These are phyloP conservation scores for Darksidea phi DNA, from an alignment of 495 filamentous ascomycete genomes.

Conservation along the genomic window DNA sequence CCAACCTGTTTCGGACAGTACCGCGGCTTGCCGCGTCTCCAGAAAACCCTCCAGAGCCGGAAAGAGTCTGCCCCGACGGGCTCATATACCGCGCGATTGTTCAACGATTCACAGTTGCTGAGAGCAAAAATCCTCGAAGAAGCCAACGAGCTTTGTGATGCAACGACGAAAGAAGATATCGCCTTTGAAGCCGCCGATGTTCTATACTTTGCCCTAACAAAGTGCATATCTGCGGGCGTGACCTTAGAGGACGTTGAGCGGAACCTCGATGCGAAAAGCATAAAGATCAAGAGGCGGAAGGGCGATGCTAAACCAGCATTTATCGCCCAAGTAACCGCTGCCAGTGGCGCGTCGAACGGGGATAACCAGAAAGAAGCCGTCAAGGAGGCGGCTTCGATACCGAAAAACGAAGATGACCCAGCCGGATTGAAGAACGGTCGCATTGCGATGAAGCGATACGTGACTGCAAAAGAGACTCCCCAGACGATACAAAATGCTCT, in stretches of 20 bases:
- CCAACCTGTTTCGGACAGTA: constrained; percentile 88
- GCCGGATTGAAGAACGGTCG: constrained; percentile 57
- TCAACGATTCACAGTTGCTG: constrained; percentile 84
- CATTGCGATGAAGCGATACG: constrained; percentile 79
- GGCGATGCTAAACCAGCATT: constrained; percentile 90
- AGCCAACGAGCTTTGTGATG: constrained; percentile 88
- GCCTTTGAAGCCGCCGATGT: constrained; percentile 94
- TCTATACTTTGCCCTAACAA: constrained; percentile 91
- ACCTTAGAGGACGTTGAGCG: constrained; percentile 81
- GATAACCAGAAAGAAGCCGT: constrained; percentile 37
- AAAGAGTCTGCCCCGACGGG: constrained; percentile 79
- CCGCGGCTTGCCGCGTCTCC: constrained; percentile 74
- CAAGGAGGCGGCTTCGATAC: constrained; percentile 47
- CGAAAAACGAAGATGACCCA: constrained; percentile 44
- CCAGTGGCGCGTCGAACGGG: constrained; percentile 11
- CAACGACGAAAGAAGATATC: constrained; percentile 74
- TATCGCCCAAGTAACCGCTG: constrained; percentile 46
- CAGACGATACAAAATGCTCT: constrained; percentile 67
- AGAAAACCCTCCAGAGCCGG: constrained; percentile 76
- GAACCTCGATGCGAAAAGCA: constrained; percentile 88
- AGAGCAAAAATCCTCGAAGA: constrained; percentile 98
- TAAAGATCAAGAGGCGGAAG: constrained; percentile 86
- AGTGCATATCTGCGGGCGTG: constrained; percentile 79
- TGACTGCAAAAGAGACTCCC: constrained; percentile 59
- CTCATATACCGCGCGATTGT: constrained; percentile 90